Evolutionary conservation across 495 filamentous ascomycete genomes (phyloP), one percentile per base, ranked within the genome.

Genomic region (Penicillium soppii): DNA sequence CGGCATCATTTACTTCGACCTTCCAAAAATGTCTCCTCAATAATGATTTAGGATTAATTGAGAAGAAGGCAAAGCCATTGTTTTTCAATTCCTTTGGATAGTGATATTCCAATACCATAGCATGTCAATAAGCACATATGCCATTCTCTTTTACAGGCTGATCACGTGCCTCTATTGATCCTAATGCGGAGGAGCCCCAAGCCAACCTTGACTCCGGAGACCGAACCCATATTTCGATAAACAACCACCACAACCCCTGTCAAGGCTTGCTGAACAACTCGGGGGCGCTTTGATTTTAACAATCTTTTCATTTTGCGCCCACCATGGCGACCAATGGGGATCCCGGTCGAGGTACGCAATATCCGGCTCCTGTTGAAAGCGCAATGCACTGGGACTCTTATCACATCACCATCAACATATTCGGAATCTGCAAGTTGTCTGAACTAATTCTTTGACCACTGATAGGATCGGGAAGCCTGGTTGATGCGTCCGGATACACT

Each of bases 401-500:
- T 33, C 19, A 20, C 33, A 37, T 29, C 50, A 50, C 25, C 23
- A 41, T 27, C 40, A 40, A 29, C 9, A 23, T 17, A 29, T 22
- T 5, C 35, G 30, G 16, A 3, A 2, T 41, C n/a, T 19, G 12
- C 4, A 43, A 5, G 6, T 8, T 26, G 30, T 13, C 9, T 16
- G 37, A 36, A 63, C 70, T 48, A 56, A 70, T 12, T 12, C 40
- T 53, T 17, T 62, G 9, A 4, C 12, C 4, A 1, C 19, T 2
- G 17, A 43, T 52, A 57, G 71, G 52, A 47, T 65, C 66, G 3
- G 75, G 75, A 29, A 77, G 72, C 53, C 54, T 79, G 21, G 68
- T 78, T 27, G 76, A 78, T 64, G 71, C 71, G 12, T 74, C 69
- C 15, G 73, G 71, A 38, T 77, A 71, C 49, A 78, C 76, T 51